Percentiles rank a stretch among this genome's conserved stretches.
Conservation (phyloP, 106 monocot genomes). For the Dioscorea alata region DNA sequence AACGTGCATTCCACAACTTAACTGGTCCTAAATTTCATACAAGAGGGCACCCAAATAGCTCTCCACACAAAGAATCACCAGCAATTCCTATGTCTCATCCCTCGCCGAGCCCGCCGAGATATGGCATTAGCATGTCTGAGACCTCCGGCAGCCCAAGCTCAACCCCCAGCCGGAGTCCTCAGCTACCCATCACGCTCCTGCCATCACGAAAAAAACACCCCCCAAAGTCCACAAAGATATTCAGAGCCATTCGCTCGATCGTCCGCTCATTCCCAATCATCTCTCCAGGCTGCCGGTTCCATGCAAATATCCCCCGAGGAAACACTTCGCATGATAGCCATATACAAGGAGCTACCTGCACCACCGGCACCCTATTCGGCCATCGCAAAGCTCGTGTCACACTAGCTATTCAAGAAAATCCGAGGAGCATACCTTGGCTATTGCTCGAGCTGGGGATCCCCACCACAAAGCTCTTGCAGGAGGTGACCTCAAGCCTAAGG, state of each 20-base stretch:
- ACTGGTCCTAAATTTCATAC: not conserved
- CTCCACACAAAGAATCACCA: not conserved
- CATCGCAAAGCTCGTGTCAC: slow-evolving; percentile 35
- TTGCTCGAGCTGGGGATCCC: slow-evolving; percentile 43
- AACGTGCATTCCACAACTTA: not conserved
- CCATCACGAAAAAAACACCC: slow-evolving; percentile 4
- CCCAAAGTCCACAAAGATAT: slow-evolving; percentile 17
- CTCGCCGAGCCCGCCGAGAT: not conserved
- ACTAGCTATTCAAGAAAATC: slow-evolving; percentile 40
- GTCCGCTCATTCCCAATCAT: slow-evolving; percentile 40
- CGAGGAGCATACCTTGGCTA: slow-evolving; percentile 24
- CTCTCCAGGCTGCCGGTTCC: slow-evolving; percentile 23
- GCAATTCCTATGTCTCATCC: not conserved
- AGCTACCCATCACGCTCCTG: slow-evolving; percentile 15
- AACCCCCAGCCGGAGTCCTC: not conserved
- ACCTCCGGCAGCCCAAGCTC: not conserved
- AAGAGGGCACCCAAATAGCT: not conserved
- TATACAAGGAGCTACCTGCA: slow-evolving; percentile 20
- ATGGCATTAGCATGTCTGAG: not conserved
- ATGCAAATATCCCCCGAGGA: not conserved
- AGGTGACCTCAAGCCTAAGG: slow-evolving; percentile 36
- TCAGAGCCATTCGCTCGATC: slow-evolving; percentile 25
- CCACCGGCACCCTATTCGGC: slow-evolving; percentile 59
- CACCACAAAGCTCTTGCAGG: slow-evolving; percentile 42
- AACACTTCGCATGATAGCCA: slow-evolving; percentile 17